These are phyloP conservation scores for Phytophthora litchii DNA, from an alignment of 352 stramenopile species.

Conservation along the genomic window DNA sequence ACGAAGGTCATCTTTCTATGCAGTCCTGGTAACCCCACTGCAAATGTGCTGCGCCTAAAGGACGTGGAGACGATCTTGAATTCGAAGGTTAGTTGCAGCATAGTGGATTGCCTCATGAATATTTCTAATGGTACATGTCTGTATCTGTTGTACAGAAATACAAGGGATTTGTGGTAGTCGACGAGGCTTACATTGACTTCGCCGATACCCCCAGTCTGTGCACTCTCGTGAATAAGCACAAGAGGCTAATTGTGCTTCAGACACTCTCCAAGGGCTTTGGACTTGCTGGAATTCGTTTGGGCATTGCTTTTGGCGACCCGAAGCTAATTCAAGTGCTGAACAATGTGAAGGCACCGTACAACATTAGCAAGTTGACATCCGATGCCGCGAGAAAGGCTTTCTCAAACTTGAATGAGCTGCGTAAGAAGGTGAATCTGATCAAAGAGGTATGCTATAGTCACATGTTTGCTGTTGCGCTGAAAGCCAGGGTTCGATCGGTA, in stretches of 20 bases:
- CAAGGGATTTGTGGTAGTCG: slow-evolving; percentile 96
- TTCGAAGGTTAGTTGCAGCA: slow-evolving; percentile 47
- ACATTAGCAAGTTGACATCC: slow-evolving; percentile 97
- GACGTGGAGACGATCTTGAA: slow-evolving; percentile 92
- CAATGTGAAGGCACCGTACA: slow-evolving; percentile 99
- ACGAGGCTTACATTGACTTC: slow-evolving; percentile 99
- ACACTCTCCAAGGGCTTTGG: slow-evolving; percentile 99
- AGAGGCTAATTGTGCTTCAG: slow-evolving; percentile 96
- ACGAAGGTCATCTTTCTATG: slow-evolving; percentile 99
- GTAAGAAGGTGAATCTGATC: slow-evolving; percentile 69
- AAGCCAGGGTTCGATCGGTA: neutral
- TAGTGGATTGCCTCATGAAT: neutral
- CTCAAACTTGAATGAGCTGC: slow-evolving; percentile 56
- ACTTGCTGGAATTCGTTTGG: slow-evolving; percentile 95
- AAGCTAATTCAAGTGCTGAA: slow-evolving; percentile 98
- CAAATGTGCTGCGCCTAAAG: slow-evolving; percentile 91
- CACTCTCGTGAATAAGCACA: slow-evolving; percentile 92
- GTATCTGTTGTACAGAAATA: slow-evolving; percentile 51
- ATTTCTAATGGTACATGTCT: slow-evolving; percentile 4
- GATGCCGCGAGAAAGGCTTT: slow-evolving; percentile 81
- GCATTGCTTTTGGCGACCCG: slow-evolving; percentile 91
- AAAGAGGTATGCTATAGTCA: slow-evolving; percentile 46
- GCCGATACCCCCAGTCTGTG: slow-evolving; percentile 73
- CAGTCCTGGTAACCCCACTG: slow-evolving; percentile 97
- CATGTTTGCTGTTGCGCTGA: neutral